These are phyloP conservation scores for Aspergillus unguis DNA, from an alignment of 2,329 filamentous ascomycete genomes.

Conservation along the genomic window DNA sequence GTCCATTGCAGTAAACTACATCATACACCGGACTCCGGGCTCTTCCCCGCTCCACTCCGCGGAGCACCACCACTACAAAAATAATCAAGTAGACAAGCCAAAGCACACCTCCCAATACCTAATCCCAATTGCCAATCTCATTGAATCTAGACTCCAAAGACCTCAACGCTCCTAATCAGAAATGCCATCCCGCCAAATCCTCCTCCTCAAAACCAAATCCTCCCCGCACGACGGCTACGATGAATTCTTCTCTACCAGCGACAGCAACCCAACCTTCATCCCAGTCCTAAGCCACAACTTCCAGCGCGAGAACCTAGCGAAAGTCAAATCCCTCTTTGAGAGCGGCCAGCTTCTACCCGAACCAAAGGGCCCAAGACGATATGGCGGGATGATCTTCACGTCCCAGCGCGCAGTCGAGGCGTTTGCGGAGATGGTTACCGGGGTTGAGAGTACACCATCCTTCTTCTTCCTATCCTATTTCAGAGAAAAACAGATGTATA, in stretches of 20 bases:
- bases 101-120: not conserved
- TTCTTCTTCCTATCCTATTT: too few species aligned
- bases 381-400: slow-evolving; percentile 50
- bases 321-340: slow-evolving; percentile 36
- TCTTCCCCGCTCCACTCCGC: not conserved
- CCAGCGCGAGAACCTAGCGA: slow-evolving; percentile 33
- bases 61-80: not conserved
- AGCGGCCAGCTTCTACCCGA: slow-evolving; percentile 26
- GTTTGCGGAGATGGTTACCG: slow-evolving; percentile 33
- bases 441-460: slow-evolving; percentile 20
- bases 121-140: not conserved
- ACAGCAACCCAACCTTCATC: slow-evolving; percentile 41
- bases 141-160: too few species aligned
- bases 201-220: slow-evolving; percentile 50
- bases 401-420: slow-evolving; percentile 49
- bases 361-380: slow-evolving; percentile 21
- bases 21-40: not conserved
- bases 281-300: slow-evolving; percentile 48
- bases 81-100: not conserved
- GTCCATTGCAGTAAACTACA: not conserved
- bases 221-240: slow-evolving; percentile 45
- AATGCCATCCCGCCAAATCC: slow-evolving; percentile 29
- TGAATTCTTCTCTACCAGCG: slow-evolving; percentile 40
- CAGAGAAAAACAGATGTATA: too few species aligned
- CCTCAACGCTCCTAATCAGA: too few species aligned